Evolutionary conservation across 2,329 filamentous ascomycete species (phyloP).

Genomic region (Penicillium frequentans): DNA sequence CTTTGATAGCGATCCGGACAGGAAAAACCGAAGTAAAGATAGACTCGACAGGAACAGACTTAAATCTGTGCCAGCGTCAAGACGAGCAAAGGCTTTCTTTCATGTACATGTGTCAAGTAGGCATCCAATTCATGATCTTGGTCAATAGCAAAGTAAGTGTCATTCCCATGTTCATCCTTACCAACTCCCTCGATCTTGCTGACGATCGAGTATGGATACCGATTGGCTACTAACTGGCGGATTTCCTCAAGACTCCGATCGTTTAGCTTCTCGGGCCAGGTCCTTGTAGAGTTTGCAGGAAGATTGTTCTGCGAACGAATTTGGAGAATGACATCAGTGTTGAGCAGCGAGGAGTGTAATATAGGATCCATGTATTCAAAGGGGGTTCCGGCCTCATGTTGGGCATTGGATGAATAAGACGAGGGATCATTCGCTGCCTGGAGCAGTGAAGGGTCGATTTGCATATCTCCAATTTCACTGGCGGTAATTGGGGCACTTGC

Average conservation of each 20-base stretch:
- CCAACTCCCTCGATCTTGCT: slow-evolving; percentile 66
- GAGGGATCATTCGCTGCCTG: slow-evolving; percentile 56
- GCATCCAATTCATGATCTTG: slow-evolving; percentile 70
- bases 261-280: slow-evolving; percentile 66
- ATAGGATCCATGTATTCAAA: slow-evolving; percentile 41
- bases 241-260: slow-evolving; percentile 62
- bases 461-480: slow-evolving; percentile 52
- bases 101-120: slow-evolving; percentile 66
- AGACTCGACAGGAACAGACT: neutral
- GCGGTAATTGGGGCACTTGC: slow-evolving; percentile 41
- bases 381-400: slow-evolving; percentile 30
- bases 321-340: slow-evolving; percentile 68
- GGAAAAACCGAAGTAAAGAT: neutral
- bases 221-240: slow-evolving; percentile 59
- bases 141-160: slow-evolving; percentile 65
- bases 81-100: slow-evolving; percentile 55
- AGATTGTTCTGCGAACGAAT: slow-evolving; percentile 64
- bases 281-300: slow-evolving; percentile 40
- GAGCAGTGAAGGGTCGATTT: slow-evolving; percentile 64
- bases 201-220: slow-evolving; percentile 61
- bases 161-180: slow-evolving; percentile 58
- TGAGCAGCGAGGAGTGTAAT: slow-evolving; percentile 29
- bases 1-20: neutral
- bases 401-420: slow-evolving; percentile 32
- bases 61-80: slow-evolving; percentile 39